phyloP scores from a whole-genome alignment of 176 grass and related monocot species.

The Raddia guianensis region DNA sequence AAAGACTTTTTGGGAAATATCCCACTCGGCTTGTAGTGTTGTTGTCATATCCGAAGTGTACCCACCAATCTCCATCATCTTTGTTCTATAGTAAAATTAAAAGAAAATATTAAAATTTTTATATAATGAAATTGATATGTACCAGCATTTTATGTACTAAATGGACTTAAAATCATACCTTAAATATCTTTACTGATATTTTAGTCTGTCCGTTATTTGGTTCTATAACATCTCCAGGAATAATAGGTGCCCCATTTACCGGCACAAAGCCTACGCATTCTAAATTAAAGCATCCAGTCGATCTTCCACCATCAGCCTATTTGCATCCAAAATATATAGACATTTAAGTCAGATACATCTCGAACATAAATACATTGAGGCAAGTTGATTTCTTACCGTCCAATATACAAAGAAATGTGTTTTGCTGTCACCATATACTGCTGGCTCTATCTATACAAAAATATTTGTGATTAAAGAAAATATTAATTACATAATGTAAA shows the following conservation, averaged over 20 bases:
- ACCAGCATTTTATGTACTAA: too few species aligned
- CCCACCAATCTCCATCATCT: too few species aligned
- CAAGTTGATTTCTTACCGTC: neutral
- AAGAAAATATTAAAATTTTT: too few species aligned
- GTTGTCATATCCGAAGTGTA: too few species aligned
- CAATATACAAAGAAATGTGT: neutral
- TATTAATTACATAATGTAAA: too few species aligned
- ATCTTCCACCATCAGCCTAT: neutral
- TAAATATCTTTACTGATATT: slow-evolving; percentile 31
- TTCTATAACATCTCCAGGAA: neutral
- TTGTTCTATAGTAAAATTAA: too few species aligned
- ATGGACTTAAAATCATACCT: neutral
- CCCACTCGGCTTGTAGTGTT: too few species aligned
- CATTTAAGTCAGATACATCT: neutral
- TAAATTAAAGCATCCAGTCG: too few species aligned
- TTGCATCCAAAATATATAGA: neutral
- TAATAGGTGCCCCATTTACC: neutral
- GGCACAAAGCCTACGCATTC: slow-evolving; percentile 14
- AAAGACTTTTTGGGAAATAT: too few species aligned
- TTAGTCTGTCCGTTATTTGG: neutral
- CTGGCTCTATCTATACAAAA: neutral
- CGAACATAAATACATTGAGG: neutral
- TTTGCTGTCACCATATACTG: neutral
- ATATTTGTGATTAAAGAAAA: too few species aligned
- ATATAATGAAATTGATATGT: too few species aligned